Evolutionary conservation across 2,329 filamentous ascomycete genomes (phyloP), one percentile per base, ranked within the genome.

Genomic region (Coniochaeta sp.): DNA sequence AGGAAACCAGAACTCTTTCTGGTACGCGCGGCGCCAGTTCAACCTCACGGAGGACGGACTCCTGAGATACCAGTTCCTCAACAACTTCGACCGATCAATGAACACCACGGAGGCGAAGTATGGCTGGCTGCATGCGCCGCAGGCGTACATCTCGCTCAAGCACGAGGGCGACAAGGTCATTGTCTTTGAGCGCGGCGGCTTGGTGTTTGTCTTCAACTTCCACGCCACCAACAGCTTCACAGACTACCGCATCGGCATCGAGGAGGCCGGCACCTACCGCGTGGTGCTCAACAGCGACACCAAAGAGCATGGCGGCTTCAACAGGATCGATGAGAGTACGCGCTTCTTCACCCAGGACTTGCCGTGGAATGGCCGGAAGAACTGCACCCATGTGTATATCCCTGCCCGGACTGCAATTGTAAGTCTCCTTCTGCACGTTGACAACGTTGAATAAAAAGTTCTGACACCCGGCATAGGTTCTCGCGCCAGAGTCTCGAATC

Each of bases 131-230:
- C 87, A 90, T 71, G 79, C 89, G 1, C 78, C 88, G 0, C 93
- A 98, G 75, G 95, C 93, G 0, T 96, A 95, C 72, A 88, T 99
- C 69, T 95, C 90, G 63, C 81, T 98, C 67, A 99, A 98, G 83
- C 87, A 99, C 72, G 92, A 98, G 71, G 80, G 76, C 22, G 95
- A 99, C 77, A 99, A 98, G 78, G 88, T 98, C 50, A 86, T 99
- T 65, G 93, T 96, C 3, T 99, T 97, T 72, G 95, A 99, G 79
- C 86, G 95, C 34, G 95, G 87, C 1, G 93, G 93, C 0, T 77
- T 96, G 61, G 80, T 99, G 12, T 99, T 93, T 80, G 83, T 97
- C 67, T 98, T 99, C 82, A 99, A 99, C 77, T 97, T 98, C 81
- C 88, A 98, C 72, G 87, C 90, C 0, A 85, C 84, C 31, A 77